A percentile compares a stretch with the other conserved stretches of the same genome.
phyloP scores from a whole-genome alignment of 129 eudicot species.

The Pulicaria dysenterica region DNA sequence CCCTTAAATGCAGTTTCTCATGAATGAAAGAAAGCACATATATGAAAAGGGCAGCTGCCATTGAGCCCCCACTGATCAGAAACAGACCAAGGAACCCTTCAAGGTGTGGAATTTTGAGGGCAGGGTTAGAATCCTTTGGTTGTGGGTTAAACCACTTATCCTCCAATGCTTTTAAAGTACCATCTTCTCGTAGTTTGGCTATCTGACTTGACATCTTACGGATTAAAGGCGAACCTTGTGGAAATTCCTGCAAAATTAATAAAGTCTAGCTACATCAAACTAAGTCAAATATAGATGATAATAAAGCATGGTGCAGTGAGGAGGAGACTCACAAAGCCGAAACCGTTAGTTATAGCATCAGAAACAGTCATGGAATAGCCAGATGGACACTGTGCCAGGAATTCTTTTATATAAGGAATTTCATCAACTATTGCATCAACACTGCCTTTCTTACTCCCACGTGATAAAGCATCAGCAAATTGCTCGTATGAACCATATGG shows the following conservation, averaged over 20 bases:
- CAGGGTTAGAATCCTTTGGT: background rate
- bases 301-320: background rate
- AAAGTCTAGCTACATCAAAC: background rate
- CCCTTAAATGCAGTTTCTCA: constrained; percentile 22
- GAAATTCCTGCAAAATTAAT: constrained; percentile 33
- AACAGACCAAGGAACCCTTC: constrained; percentile 11
- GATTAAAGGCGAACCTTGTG: constrained; percentile 44
- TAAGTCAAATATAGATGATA: no score
- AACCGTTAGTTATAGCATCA: constrained; percentile 24
- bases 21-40: background rate
- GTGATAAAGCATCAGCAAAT: background rate
- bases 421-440: constrained; percentile 24
- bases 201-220: constrained; percentile 39
- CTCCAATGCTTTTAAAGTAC: constrained; percentile 34
- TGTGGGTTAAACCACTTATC: constrained; percentile 33
- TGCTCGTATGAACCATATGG: background rate
- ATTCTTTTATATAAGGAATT: no score
- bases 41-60: no score
- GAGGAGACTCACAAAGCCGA: constrained; percentile 41
- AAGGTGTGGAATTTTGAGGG: background rate
- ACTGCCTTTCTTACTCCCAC: background rate
- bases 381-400: no score
- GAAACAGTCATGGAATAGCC: constrained; percentile 29
- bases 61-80: constrained; percentile 22
- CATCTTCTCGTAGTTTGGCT: constrained; percentile 44